Base-by-base conservation (phyloP, 73 alveolate species). In the Blepharisma stoltei region DNA sequence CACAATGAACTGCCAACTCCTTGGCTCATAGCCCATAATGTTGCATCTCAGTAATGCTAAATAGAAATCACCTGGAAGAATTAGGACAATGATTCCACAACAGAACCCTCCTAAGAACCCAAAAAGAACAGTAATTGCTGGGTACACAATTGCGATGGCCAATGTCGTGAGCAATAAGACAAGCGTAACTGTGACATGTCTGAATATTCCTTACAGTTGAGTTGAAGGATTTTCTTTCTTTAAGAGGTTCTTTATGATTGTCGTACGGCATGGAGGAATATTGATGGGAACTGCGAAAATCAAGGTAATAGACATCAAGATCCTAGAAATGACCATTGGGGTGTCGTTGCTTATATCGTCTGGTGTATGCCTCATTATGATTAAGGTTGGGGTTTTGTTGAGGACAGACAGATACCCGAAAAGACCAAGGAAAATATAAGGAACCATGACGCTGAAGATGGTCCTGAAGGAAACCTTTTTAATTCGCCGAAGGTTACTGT, bases 401-500 rank as follows among this genome's bases (percentile, higher is more conserved):
- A 60, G 73, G 14, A 38, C 23, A 8, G 73, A 60, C 4, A 60
- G 73, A 47, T 60, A 60, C 2, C 73, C 73, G 73, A 60, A 60
- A 18, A 60, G 37, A 14, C 46, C 73, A 2, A 60, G 73, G 47
- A 25, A 14, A 14, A 25, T 20, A 60, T 14, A 60, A 14, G 73
- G 73, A 47, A 60, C 11, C 11, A 60, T 8, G 18, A 60, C 73
- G 2, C 46, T 25, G n/a, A 60, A 25, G 46, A 60, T 60, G 73
- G 73, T 38, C 4, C 73, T n/a, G 46, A 14, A 9, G 14, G 73
- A n/a, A 8, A 60, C 73, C 23, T 60, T 60, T 14, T 25, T 25
- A n/a, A 60, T 60, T 20, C 73, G 37, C 23, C 73, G 38, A 25
- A 60, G 73, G 46, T 60, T 60, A 14, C 46, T 60, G 2, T 25